A percentile compares a stretch with the other conserved stretches of the same genome.
Conservation (phyloP, 2,329 filamentous ascomycete species). For the Phoma herbarum region DNA sequence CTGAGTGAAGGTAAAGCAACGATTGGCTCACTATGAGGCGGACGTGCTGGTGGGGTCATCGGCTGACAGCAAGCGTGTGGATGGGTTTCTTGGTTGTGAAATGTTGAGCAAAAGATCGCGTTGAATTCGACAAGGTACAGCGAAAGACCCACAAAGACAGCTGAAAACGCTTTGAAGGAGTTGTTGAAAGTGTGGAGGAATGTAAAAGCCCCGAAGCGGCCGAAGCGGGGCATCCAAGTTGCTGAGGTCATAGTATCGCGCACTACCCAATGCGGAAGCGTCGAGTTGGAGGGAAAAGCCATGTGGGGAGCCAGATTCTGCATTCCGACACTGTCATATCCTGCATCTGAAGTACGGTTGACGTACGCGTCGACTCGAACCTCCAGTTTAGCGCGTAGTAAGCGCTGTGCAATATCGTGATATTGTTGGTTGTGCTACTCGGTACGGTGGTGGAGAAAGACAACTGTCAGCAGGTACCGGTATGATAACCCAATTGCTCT, state of each 20-base stretch:
- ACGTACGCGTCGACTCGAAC: conserved; percentile 7
- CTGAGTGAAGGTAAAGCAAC: conserved; percentile 4
- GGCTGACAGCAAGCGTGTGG: conserved; percentile 15
- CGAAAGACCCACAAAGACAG: conserved; percentile 4
- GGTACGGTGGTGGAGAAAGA: neutral
- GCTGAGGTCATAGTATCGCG: conserved; percentile 18
- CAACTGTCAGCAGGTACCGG: neutral
- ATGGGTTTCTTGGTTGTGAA: conserved; percentile 3
- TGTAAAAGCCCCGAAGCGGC: conserved; percentile 2
- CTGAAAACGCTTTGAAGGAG: neutral
- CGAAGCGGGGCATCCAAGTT: conserved; percentile 9
- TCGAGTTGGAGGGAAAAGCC: neutral
- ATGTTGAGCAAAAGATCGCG: conserved; percentile 18
- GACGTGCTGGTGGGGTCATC: conserved; percentile 10
- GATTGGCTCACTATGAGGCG: conserved; percentile 10
- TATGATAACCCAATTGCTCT: neutral
- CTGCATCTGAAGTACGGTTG: neutral
- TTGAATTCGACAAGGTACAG: neutral
- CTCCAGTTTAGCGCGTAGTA: conserved; percentile 8
- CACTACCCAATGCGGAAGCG: conserved; percentile 16
- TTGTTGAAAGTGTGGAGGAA: conserved; percentile 4
- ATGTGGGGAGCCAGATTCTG: conserved; percentile 8
- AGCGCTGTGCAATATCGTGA: conserved; percentile 1
- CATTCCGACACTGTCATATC: neutral
- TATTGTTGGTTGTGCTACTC: conserved; percentile 1